Percentiles rank a stretch among this genome's conserved stretches.
These are phyloP conservation scores for Aspergillus spinulosporus DNA, from an alignment of 2,329 filamentous ascomycete genomes.

Conservation along the genomic window DNA sequence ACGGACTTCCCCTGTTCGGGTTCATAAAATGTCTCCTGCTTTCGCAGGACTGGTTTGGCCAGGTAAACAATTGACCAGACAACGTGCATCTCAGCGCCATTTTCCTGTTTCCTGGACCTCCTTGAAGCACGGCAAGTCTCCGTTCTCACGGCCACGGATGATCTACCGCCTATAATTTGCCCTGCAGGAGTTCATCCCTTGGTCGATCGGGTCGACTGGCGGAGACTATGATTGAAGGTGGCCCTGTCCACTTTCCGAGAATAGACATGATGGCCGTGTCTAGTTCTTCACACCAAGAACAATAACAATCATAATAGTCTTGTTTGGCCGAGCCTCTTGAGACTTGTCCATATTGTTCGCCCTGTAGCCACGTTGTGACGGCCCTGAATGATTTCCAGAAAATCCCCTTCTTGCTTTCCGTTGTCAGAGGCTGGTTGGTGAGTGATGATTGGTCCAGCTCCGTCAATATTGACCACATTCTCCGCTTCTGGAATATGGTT, in stretches of 20 bases:
- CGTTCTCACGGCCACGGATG: conserved; percentile 12
- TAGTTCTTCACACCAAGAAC: conserved; percentile 3
- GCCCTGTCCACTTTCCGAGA: conserved; percentile 9
- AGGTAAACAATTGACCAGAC: conserved; percentile 1
- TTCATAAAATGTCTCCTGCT: neutral
- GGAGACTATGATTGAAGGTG: neutral
- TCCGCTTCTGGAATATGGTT: neutral
- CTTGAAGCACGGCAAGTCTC: conserved; percentile 3
- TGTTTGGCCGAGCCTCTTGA: neutral
- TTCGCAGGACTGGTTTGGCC: neutral
- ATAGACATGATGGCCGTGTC: conserved; percentile 10
- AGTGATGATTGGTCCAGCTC: neutral
- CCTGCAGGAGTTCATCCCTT: conserved; percentile 15
- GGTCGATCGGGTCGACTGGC: neutral
- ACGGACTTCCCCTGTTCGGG: neutral
- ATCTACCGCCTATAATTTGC: conserved; percentile 19
- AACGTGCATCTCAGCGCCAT: neutral
- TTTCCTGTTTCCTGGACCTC: conserved; percentile 7
- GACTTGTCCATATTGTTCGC: neutral
- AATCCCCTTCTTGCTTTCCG: neutral
- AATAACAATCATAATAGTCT: neutral
- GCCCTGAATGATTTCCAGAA: neutral
- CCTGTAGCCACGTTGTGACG: neutral
- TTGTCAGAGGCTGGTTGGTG: neutral
- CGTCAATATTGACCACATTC: neutral